Evolutionary conservation across 2,329 filamentous ascomycete species (phyloP).

Genomic region (Amesomyces nigricolor): DNA sequence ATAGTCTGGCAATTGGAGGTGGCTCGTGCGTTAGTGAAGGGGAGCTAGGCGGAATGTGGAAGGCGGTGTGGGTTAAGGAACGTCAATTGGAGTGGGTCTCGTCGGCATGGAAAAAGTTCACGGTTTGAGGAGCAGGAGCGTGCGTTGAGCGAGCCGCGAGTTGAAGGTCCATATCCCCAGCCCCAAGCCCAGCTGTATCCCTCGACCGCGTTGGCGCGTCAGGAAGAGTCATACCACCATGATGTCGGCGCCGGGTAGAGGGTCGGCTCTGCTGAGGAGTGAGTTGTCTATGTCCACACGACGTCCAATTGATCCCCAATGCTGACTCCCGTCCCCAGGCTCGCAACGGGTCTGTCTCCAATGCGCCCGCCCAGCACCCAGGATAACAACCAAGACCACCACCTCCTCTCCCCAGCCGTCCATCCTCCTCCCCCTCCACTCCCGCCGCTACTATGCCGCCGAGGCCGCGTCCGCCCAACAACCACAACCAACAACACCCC

Average conservation of each 20-base stretch:
- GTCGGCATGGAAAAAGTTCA: conserved; percentile 29
- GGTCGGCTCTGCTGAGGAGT: conserved; percentile 49
- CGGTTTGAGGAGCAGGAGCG: conserved; percentile 2
- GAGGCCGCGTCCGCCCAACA: conserved; percentile 25
- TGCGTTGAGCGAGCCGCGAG: conserved; percentile 2
- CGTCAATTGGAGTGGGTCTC: conserved; percentile 8
- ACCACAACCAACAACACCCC: conserved; percentile 19
- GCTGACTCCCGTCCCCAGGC: conserved; percentile 15
- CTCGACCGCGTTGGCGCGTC: conserved; percentile 7
- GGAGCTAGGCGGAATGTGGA: background rate
- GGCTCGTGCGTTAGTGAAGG: conserved; percentile 3
- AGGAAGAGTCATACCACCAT: conserved; percentile 22
- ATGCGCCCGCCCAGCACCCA: conserved; percentile 28
- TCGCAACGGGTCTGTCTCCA: conserved; percentile 30
- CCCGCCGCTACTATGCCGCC: conserved; percentile 32
- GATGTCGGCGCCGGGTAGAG: conserved; percentile 55
- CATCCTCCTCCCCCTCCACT: conserved; percentile 2
- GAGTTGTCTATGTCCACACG: conserved; percentile 9
- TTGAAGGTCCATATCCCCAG: background rate
- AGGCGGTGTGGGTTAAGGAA: conserved; percentile 21
- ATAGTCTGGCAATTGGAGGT: background rate
- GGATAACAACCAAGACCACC: background rate
- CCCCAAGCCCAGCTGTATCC: background rate
- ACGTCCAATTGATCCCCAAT: background rate
- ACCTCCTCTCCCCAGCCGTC: background rate